Conservation (phyloP, 2,329 filamentous ascomycete species). For the Magnaporthales sp. region DNA sequence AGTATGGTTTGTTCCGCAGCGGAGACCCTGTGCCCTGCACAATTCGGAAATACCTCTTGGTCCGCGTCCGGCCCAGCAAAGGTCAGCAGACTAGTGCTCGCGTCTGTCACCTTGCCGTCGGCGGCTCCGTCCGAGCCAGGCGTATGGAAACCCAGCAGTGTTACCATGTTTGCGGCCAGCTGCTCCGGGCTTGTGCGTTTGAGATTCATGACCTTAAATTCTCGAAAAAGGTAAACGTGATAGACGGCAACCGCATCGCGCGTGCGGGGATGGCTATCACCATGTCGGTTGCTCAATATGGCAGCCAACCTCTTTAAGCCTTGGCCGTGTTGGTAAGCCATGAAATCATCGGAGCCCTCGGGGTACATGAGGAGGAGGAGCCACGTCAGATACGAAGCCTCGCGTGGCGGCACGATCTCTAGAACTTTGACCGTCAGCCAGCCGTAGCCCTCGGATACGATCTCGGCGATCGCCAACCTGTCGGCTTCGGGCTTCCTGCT, state of each 20-base stretch:
- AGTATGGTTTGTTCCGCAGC: background rate
- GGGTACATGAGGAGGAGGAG: background rate
- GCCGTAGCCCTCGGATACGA: background rate
- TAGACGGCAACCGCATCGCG: background rate
- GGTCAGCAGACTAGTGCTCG: background rate
- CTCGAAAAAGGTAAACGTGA: background rate
- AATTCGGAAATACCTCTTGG: background rate
- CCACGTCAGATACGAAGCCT: background rate
- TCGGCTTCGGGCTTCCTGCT: background rate
- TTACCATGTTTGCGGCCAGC: background rate
- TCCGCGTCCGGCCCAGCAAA: background rate
- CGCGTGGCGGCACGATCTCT: background rate
- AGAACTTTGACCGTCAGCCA: background rate
- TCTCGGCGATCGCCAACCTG: background rate
- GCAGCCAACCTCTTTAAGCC: background rate
- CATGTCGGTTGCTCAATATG: background rate
- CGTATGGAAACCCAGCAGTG: background rate
- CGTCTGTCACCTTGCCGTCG: background rate
- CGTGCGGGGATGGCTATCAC: background rate
- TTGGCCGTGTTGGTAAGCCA: background rate
- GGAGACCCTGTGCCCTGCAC: background rate
- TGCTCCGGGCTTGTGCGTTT: no score
- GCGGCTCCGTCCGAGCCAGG: background rate
- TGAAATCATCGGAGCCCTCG: slow-evolving; percentile 1
- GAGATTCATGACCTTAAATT: background rate